Evolutionary conservation across 2,329 filamentous ascomycete species (phyloP).

Genomic region (Arthrinium phaeospermum): DNA sequence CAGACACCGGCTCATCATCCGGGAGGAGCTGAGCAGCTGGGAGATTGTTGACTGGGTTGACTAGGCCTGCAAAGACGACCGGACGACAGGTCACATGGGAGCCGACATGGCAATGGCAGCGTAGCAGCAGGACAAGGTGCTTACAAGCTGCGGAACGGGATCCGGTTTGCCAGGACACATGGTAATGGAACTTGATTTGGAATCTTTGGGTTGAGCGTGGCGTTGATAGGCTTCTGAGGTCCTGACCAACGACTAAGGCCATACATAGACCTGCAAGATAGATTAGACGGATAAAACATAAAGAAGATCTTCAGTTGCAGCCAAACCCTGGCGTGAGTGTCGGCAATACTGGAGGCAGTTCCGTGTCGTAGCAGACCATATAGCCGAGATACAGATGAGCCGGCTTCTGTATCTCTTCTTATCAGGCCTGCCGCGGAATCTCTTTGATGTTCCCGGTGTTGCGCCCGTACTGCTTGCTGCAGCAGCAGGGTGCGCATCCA

Average conservation of each 20-base stretch:
- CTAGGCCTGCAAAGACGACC: conserved; percentile 1
- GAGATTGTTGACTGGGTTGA: conserved; percentile 62
- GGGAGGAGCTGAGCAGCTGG: conserved; percentile 69
- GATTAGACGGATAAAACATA: conserved; percentile 1
- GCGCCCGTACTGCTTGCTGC: neutral
- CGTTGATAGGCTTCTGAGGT: conserved; percentile 12
- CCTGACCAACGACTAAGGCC: neutral
- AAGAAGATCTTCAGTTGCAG: conserved; percentile 9
- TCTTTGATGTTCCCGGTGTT: neutral
- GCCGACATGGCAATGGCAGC: conserved; percentile 3
- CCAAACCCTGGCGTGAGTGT: neutral
- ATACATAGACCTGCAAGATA: conserved; percentile 1
- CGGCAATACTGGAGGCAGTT: neutral
- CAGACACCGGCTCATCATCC: conserved; percentile 71
- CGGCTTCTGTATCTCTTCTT: neutral
- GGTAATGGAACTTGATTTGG: neutral
- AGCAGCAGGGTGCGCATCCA: neutral
- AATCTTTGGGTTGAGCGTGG: conserved; percentile 7
- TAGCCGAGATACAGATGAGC: neutral
- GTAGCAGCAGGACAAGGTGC: neutral
- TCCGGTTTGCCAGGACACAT: conserved; percentile 1
- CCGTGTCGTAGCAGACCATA: neutral
- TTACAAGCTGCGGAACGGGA: neutral
- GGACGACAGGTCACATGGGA: neutral
- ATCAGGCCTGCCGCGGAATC: neutral